phyloP scores from a whole-genome alignment of 805 yeast genomes.

The Phaffomyces opuntiae region DNA sequence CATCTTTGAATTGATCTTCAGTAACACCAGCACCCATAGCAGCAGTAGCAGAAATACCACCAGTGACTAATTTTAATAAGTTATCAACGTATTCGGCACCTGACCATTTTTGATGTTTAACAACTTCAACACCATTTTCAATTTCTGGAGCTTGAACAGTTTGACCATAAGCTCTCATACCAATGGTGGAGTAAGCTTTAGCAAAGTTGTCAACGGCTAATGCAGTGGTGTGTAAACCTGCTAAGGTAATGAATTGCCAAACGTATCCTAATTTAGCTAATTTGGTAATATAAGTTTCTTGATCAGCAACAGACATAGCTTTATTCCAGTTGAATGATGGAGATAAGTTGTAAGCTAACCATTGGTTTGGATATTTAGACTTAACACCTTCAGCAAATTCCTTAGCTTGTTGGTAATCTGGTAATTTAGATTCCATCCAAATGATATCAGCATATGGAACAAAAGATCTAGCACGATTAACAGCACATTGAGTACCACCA shows the following conservation, averaged over 20 bases:
- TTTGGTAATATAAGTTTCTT: constrained; percentile 83
- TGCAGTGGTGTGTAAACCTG: constrained; percentile 95
- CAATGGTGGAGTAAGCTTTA: constrained; percentile 66
- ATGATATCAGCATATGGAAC: constrained; percentile 93
- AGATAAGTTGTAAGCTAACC: constrained; percentile 95
- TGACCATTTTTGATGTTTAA: constrained; percentile 98
- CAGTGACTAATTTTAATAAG: constrained; percentile 80
- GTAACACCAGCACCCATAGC: constrained; percentile 99
- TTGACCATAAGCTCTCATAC: constrained; percentile 95
- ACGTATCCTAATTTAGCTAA: constrained; percentile 85
- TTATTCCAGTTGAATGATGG: constrained; percentile 98
- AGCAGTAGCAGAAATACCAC: constrained; percentile 92
- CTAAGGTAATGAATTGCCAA: constrained; percentile 97
- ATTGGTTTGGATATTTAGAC: constrained; percentile 74
- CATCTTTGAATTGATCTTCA: constrained; percentile 80
- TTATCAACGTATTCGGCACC: constrained; percentile 97
- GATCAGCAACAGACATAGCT: constrained; percentile 84
- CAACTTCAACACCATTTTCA: constrained; percentile 85
- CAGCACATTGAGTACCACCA: constrained; percentile 97
- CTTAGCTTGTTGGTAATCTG: constrained; percentile 88
- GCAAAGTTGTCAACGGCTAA: constrained; percentile 84
- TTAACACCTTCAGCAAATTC: constrained; percentile 92
- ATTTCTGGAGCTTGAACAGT: constrained; percentile 83
- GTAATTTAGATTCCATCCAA: constrained; percentile 98
- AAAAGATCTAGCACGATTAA: constrained; percentile 91